phyloP scores from a whole-genome alignment of 2,329 filamentous ascomycete species.

The Aspergillus pseudoterreus region DNA sequence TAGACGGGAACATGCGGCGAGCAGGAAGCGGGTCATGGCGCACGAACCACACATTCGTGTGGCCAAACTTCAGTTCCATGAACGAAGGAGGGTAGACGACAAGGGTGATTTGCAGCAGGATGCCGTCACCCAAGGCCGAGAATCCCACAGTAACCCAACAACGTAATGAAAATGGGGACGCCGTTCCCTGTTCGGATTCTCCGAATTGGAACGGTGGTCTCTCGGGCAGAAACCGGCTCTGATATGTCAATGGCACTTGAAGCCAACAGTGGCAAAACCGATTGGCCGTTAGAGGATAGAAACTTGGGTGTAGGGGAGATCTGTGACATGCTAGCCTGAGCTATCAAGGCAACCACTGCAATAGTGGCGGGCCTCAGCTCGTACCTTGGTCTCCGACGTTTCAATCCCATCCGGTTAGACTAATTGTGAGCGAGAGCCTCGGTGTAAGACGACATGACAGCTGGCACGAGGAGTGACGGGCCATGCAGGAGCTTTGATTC shows the following conservation, averaged over 20 bases:
- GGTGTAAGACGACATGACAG: conserved; percentile 31
- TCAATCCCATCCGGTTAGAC: conserved; percentile 20
- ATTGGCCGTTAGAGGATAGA: conserved; percentile 18
- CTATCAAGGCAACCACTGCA: conserved; percentile 7
- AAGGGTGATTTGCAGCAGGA: conserved; percentile 21
- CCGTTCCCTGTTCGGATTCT: not conserved
- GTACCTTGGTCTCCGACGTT: conserved; percentile 3
- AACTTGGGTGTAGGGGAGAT: conserved; percentile 8
- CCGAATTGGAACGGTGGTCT: conserved; percentile 4
- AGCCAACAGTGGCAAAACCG: conserved; percentile 10
- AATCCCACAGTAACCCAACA: conserved; percentile 13
- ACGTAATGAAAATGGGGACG: conserved; percentile 5
- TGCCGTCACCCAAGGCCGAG: conserved; percentile 15
- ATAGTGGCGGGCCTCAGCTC: not conserved
- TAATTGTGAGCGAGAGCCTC: conserved; percentile 13
- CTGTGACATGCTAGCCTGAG: conserved; percentile 12
- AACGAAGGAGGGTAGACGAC: conserved; percentile 10
- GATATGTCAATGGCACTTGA: conserved; percentile 17
- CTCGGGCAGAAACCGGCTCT: conserved; percentile 7
- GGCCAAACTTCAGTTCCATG: conserved; percentile 5
- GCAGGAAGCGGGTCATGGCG: conserved; percentile 15
- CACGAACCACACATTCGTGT: conserved; percentile 10
- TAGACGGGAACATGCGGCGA: conserved; percentile 28
- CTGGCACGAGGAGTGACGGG: conserved; percentile 30
- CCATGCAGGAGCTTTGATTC: conserved; percentile 33